A percentile compares a stretch with the other conserved stretches of the same genome.
Evolutionary conservation across 148 eudicot species (phyloP).

Genomic region (Spergularia marina): DNA sequence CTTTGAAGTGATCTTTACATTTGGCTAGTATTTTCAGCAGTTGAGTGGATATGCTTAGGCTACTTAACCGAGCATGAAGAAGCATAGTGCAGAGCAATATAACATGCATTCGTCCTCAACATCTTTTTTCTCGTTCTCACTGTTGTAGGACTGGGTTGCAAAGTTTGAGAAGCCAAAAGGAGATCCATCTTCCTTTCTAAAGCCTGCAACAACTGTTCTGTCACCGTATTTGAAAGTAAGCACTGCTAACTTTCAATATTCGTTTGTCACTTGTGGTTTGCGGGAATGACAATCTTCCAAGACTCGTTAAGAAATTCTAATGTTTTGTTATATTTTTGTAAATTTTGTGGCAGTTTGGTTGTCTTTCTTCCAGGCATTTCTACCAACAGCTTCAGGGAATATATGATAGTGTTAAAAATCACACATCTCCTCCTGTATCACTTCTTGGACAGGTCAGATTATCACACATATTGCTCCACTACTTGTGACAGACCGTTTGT

Average conservation of each 20-base stretch:
- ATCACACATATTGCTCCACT: not conserved
- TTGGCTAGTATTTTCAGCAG: too few species aligned
- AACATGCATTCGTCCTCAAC: not conserved
- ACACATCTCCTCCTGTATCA: constrained; percentile 88
- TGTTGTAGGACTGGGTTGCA: constrained; percentile 82
- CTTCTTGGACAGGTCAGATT: constrained; percentile 82
- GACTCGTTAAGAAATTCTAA: not conserved
- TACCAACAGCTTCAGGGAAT: constrained; percentile 72
- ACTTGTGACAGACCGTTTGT: not conserved
- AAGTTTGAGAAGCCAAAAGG: constrained; percentile 98
- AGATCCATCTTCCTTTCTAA: constrained; percentile 69
- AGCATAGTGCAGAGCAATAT: not conserved
- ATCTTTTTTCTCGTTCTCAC: not conserved
- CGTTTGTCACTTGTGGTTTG: constrained; percentile 2
- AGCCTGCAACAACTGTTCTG: constrained; percentile 84
- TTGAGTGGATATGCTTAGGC: too few species aligned
- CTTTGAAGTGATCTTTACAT: too few species aligned
- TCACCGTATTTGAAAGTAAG: constrained; percentile 94
- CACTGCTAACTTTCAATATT: not conserved
- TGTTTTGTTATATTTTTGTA: not conserved
- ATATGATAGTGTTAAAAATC: constrained; percentile 49
- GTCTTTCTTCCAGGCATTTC: constrained; percentile 83
- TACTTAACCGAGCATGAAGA: too few species aligned
- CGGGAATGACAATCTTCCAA: not conserved
- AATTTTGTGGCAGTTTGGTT: constrained; percentile 67